A percentile compares a stretch with the other conserved stretches of the same genome.
These are phyloP conservation scores for Phytomonas francai DNA, from an alignment of 208 protist genomes.

Conservation along the genomic window DNA sequence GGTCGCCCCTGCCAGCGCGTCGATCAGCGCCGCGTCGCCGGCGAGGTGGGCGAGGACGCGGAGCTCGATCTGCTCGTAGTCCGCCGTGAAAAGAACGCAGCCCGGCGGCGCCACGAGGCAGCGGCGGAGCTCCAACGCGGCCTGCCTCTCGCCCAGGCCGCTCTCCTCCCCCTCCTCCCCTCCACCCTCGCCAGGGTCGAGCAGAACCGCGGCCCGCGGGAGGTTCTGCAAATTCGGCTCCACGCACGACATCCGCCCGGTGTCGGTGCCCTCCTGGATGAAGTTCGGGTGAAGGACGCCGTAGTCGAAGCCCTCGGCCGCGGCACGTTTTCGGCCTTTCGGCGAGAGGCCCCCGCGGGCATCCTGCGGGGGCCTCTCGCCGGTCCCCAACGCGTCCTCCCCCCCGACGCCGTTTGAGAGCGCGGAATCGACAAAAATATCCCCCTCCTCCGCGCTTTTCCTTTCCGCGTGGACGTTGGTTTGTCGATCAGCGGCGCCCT, in stretches of 20 bases:
- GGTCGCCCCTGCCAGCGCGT: slow-evolving; percentile 46
- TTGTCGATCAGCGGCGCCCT: no score
- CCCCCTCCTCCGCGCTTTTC: no score
- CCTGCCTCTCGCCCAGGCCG: no score
- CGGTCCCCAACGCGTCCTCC: not conserved
- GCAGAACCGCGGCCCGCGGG: slow-evolving; percentile 33
- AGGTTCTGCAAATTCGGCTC: slow-evolving; percentile 89
- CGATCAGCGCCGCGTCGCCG: slow-evolving; percentile 47
- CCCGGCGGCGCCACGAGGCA: slow-evolving; percentile 68
- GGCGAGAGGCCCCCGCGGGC: no score
- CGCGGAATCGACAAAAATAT: not conserved
- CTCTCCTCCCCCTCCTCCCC: slow-evolving; percentile 11
- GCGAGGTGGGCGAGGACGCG: slow-evolving; percentile 86
- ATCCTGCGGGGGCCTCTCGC: no score
- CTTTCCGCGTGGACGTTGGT: no score
- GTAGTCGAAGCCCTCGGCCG: slow-evolving; percentile 12
- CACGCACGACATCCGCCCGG: slow-evolving; percentile 80
- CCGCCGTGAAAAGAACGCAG: slow-evolving; percentile 61
- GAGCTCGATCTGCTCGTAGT: slow-evolving; percentile 90
- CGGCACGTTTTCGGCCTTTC: no score
- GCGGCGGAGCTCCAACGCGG: slow-evolving; percentile 55
- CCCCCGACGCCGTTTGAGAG: not conserved
- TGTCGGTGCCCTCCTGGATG: slow-evolving; percentile 84
- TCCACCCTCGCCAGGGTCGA: not conserved
- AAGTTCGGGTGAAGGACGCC: slow-evolving; percentile 68